These are phyloP conservation scores for Backusella sp. DNA, from an alignment of 192 early-diverging fungal species.

Conservation along the genomic window DNA sequence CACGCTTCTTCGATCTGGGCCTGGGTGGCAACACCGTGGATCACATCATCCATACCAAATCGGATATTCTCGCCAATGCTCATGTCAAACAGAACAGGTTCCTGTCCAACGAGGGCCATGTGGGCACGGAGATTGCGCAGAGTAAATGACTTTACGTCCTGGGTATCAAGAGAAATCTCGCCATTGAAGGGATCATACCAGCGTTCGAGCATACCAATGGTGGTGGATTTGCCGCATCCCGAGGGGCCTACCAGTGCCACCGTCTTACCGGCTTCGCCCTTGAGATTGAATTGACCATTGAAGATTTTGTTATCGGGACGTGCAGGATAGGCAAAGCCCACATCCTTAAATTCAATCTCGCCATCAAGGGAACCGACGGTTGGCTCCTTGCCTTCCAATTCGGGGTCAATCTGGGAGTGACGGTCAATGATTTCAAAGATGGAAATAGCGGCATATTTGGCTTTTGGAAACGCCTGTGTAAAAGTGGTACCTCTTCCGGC, in stretches of 20 bases:
- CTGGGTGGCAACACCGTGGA: constrained; percentile 37
- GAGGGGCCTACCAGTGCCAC: constrained; percentile 88
- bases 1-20: constrained; percentile 56
- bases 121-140: constrained; percentile 62
- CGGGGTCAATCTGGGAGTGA: constrained; percentile 62
- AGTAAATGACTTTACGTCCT: constrained; percentile 59
- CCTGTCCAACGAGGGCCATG: constrained; percentile 87
- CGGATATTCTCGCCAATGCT: constrained; percentile 88
- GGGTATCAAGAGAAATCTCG: constrained; percentile 54
- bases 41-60: constrained; percentile 54
- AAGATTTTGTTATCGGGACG: constrained; percentile 59
- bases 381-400: constrained; percentile 43
- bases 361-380: constrained; percentile 49
- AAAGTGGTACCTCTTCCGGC: constrained; percentile 67
- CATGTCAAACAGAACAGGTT: constrained; percentile 88
- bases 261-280: constrained; percentile 55
- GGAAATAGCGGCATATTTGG: constrained; percentile 72
- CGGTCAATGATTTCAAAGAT: constrained; percentile 73
- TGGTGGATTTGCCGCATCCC: constrained; percentile 81
- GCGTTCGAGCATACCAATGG: constrained; percentile 64
- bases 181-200: constrained; percentile 78
- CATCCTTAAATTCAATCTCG: constrained; percentile 46
- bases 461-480: constrained; percentile 73
- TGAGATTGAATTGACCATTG: constrained; percentile 53
- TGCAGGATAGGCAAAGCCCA: constrained; percentile 67